These are phyloP conservation scores for Petunia axillaris DNA, from an alignment of 257 asterid genomes.

Conservation along the genomic window DNA sequence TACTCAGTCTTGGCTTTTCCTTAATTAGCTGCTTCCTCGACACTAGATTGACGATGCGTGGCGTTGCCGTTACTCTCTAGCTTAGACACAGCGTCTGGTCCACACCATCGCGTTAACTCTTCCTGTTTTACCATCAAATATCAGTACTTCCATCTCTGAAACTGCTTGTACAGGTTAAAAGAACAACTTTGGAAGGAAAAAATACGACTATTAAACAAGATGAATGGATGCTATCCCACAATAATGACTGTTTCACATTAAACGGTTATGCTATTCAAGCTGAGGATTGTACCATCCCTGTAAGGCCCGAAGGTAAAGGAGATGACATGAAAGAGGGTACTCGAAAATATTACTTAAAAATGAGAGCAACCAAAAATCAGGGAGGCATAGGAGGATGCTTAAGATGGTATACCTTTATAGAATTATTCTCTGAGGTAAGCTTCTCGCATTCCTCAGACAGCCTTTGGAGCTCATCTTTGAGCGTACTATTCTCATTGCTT, in stretches of 20 bases:
- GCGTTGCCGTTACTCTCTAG: constrained; percentile 46
- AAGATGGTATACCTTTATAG: constrained; percentile 54
- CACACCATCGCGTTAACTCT: constrained; percentile 60
- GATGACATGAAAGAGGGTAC: not conserved
- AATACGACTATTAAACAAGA: not conserved
- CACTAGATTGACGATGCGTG: constrained; percentile 40
- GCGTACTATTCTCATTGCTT: constrained; percentile 62
- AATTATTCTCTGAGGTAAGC: constrained; percentile 68
- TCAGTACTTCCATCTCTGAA: not conserved
- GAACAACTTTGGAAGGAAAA: not conserved
- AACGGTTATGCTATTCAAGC: not conserved
- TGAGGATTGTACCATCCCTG: not conserved
- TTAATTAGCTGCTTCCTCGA: constrained; percentile 55
- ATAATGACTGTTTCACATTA: not conserved
- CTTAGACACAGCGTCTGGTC: constrained; percentile 61
- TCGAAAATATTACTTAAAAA: constrained; percentile 16
- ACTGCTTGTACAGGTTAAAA: not conserved
- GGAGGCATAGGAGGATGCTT: not conserved
- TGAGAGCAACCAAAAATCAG: not conserved
- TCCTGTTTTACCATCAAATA: constrained; percentile 54
- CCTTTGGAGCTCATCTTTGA: constrained; percentile 72
- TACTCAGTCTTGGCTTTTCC: constrained; percentile 25
- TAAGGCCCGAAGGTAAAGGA: not conserved
- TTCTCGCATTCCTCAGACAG: constrained; percentile 84
- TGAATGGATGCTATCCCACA: not conserved